These are phyloP conservation scores for Ophiognomonia clavigignenti-juglandacearum DNA, from an alignment of 2,329 filamentous ascomycete genomes.

Conservation along the genomic window DNA sequence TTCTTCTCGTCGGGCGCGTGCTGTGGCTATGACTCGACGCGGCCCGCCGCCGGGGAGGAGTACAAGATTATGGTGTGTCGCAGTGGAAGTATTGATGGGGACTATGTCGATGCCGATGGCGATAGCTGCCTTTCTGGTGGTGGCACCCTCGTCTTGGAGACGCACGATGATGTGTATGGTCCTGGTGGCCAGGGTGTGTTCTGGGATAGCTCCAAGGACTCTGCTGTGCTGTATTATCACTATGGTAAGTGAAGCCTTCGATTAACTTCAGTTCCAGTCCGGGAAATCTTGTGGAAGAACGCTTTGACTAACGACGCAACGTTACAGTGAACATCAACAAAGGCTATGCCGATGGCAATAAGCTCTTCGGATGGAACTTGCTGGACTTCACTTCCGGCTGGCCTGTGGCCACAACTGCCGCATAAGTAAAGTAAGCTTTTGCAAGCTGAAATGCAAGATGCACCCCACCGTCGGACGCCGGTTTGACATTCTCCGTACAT, in stretches of 20 bases:
- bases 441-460: too few species aligned
- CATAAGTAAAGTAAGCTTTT: too few species aligned
- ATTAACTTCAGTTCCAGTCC: too few species aligned
- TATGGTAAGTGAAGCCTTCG: conserved; percentile 30
- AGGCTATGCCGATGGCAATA: too few species aligned
- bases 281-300: too few species aligned
- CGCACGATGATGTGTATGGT: conserved; percentile 54
- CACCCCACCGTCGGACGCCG: too few species aligned
- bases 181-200: conserved; percentile 60
- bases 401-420: too few species aligned
- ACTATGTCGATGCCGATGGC: conserved; percentile 54
- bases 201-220: conserved; percentile 37
- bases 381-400: too few species aligned
- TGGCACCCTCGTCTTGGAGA: conserved; percentile 53
- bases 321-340: too few species aligned
- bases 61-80: conserved; percentile 64
- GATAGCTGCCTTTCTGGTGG: conserved; percentile 48
- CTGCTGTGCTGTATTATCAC: conserved; percentile 58
- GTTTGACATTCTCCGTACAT: too few species aligned
- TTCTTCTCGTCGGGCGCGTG: conserved; percentile 59
- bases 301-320: too few species aligned
- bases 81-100: conserved; percentile 44
- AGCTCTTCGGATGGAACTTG: too few species aligned
- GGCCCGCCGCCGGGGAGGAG: conserved; percentile 52
- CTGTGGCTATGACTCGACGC: conserved; percentile 50